Base-by-base conservation (phyloP, 139 green algal genomes). In the Pedinophyceae sp. region DNA sequence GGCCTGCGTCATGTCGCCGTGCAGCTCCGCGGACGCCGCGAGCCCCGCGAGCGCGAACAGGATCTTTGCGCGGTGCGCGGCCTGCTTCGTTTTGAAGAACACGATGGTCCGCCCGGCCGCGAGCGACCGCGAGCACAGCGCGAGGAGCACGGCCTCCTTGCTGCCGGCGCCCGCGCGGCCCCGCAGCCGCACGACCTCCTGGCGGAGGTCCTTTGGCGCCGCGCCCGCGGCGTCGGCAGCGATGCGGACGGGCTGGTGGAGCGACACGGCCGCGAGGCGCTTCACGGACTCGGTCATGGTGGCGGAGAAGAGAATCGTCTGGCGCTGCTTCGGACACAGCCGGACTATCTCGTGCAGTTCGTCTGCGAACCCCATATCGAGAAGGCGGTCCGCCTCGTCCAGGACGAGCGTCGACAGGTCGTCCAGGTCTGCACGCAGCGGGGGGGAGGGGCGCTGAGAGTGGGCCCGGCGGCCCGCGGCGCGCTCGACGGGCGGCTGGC, bases 241-340 rank as follows among this genome's bases (percentile, higher is more conserved):
- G 43, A 98, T 73, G 7, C 90, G 66, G 34, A 96, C 86, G 0
- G 89, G 89, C 45, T 79, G 62, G 50, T 74, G 75, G 18, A 97
- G 66, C 2, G 64, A 80, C 17, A 97, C 60, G 3, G 68, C 50
- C 19, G 81, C 73, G 45, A 97, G 84, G 39, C 71, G 50, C 25
- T 69, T 50, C 40, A 93, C 84, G 29, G 84, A 64, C 45, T 79
- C 68, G 0, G 72, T 81, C 64, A 88, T 78, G 24, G 77, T 86
- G 18, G 77, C 82, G 29, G 67, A 83, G 69, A 95, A 98, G 17
- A 97, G 75, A 68, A 98, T 72, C 16, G 89, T 97, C 73, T 98
- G 91, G 4, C 89, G 71, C 60, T 79, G 73, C 41, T 66, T 64
- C n/a, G 90, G 91, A 20, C 86, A 75, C 54, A 81, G 62, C 15